Conservation (phyloP, 805 yeast species). For the Isabelozyma rhagii region DNA sequence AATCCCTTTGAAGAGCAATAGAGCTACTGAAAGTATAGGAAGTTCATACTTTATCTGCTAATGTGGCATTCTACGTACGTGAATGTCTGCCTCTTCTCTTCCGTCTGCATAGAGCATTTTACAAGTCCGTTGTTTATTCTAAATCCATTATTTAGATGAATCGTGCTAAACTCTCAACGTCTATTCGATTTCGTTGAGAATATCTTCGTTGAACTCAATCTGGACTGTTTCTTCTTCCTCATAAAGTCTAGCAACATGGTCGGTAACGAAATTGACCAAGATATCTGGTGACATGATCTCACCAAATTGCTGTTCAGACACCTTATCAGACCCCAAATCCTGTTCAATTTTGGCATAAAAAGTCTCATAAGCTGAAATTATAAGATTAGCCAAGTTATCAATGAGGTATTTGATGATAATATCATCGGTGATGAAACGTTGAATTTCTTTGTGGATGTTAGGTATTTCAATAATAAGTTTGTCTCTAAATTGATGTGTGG, state of each 20-base stretch:
- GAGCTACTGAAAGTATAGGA: not conserved
- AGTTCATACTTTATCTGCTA: too few relatives aligned
- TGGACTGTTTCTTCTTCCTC: slow-evolving; percentile 14
- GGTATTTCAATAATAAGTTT: slow-evolving; percentile 56
- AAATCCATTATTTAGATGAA: not conserved
- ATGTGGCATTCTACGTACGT: too few relatives aligned
- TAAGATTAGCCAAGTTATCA: slow-evolving; percentile 42
- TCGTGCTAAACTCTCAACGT: slow-evolving; percentile 2
- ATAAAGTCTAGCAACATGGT: slow-evolving; percentile 20
- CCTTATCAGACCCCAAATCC: slow-evolving; percentile 15
- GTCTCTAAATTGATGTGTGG: slow-evolving; percentile 42
- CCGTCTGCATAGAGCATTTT: not conserved
- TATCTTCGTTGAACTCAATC: slow-evolving; percentile 21
- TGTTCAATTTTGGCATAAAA: slow-evolving; percentile 37
- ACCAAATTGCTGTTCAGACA: slow-evolving; percentile 29
- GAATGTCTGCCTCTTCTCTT: too few relatives aligned
- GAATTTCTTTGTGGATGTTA: slow-evolving; percentile 49
- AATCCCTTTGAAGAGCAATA: slow-evolving; percentile 78
- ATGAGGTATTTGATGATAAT: slow-evolving; percentile 34
- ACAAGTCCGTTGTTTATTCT: not conserved
- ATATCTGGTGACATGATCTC: slow-evolving; percentile 65
- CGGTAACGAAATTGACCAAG: slow-evolving; percentile 48
- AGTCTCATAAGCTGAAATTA: slow-evolving; percentile 54
- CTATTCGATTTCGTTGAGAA: slow-evolving; percentile 18
- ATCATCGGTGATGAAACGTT: slow-evolving; percentile 53